Percentiles rank a stretch among this genome's conserved stretches.
phyloP scores from a whole-genome alignment of 2,329 filamentous ascomycete species.

The Exserohilum turcica region DNA sequence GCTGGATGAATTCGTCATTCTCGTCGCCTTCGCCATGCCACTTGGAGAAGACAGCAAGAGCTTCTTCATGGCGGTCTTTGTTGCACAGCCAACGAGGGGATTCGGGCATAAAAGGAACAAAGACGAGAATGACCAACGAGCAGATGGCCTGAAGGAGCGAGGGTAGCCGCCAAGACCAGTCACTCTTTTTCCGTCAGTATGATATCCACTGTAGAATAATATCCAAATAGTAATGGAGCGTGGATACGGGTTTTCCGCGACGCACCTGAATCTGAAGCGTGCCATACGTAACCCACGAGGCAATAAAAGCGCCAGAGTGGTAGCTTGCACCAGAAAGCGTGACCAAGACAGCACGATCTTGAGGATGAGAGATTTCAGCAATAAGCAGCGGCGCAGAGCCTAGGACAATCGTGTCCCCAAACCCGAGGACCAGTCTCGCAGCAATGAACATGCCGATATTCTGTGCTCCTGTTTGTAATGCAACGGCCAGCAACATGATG shows the following conservation, averaged over 20 bases:
- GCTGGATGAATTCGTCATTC: conserved; percentile 18
- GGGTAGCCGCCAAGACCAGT: conserved; percentile 58
- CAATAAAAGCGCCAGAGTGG: conserved; percentile 49
- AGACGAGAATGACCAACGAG: conserved; percentile 50
- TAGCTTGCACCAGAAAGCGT: conserved; percentile 41
- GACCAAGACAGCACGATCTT: conserved; percentile 34
- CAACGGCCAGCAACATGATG: conserved; percentile 36
- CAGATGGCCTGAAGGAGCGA: conserved; percentile 57
- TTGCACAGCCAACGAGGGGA: conserved; percentile 64
- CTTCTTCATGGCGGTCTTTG: conserved; percentile 60
- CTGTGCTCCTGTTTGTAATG: conserved; percentile 30
- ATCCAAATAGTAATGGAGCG: not conserved
- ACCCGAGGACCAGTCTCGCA: conserved; percentile 34
- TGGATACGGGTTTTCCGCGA: not conserved
- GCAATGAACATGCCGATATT: conserved; percentile 39
- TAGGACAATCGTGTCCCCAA: conserved; percentile 34
- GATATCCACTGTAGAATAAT: not conserved
- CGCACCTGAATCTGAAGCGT: conserved; percentile 13
- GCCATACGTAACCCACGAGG: conserved; percentile 26
- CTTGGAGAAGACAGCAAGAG: conserved; percentile 58
- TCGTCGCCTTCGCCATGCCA: conserved; percentile 57
- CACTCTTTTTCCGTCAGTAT: conserved; percentile 35
- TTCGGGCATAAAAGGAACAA: conserved; percentile 55
- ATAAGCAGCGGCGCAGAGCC: conserved; percentile 43
- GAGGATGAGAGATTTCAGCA: conserved; percentile 52